Percentiles rank a stretch among this genome's conserved stretches.
These are phyloP conservation scores for Podospora pseudocomata DNA, from an alignment of 495 filamentous ascomycete species.

Conservation along the genomic window DNA sequence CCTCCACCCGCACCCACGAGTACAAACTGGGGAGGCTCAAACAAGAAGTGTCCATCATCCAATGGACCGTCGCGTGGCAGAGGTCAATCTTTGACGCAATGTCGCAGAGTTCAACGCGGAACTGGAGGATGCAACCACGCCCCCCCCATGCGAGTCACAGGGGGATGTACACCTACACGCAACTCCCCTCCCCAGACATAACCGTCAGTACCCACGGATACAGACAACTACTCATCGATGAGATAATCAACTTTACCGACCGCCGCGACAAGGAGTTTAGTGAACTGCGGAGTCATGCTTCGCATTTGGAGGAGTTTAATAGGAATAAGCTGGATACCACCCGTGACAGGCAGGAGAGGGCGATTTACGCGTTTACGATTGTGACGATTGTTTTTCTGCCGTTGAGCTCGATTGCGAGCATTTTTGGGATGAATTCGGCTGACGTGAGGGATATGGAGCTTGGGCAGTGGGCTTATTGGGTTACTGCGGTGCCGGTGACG, in stretches of 20 bases:
- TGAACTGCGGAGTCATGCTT: slow-evolving; percentile 5
- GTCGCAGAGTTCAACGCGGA: slow-evolving; percentile 5
- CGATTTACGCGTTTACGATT: slow-evolving; percentile 56
- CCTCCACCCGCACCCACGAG: slow-evolving; percentile 35
- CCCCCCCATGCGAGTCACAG: not conserved
- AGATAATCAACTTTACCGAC: not conserved
- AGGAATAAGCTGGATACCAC: slow-evolving; percentile 36
- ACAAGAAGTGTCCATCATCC: slow-evolving; percentile 39
- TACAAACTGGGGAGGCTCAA: slow-evolving; percentile 34
- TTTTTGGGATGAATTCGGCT: slow-evolving; percentile 59
- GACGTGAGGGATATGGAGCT: slow-evolving; percentile 49
- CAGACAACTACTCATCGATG: not conserved
- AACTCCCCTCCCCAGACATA: not conserved
- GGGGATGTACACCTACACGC: not conserved
- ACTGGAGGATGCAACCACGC: not conserved
- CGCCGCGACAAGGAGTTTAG: slow-evolving; percentile 21
- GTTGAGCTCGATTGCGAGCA: slow-evolving; percentile 57
- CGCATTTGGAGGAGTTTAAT: slow-evolving; percentile 13
- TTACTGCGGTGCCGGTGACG: slow-evolving; percentile 43
- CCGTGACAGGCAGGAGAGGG: slow-evolving; percentile 45
- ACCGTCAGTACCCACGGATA: not conserved
- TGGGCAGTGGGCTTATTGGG: slow-evolving; percentile 51
- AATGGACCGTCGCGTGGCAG: slow-evolving; percentile 25
- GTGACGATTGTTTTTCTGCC: slow-evolving; percentile 63
- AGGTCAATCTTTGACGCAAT: slow-evolving; percentile 22